Base-by-base conservation (phyloP, 305 asterid genomes). In the Fraxinus dipetala region DNA sequence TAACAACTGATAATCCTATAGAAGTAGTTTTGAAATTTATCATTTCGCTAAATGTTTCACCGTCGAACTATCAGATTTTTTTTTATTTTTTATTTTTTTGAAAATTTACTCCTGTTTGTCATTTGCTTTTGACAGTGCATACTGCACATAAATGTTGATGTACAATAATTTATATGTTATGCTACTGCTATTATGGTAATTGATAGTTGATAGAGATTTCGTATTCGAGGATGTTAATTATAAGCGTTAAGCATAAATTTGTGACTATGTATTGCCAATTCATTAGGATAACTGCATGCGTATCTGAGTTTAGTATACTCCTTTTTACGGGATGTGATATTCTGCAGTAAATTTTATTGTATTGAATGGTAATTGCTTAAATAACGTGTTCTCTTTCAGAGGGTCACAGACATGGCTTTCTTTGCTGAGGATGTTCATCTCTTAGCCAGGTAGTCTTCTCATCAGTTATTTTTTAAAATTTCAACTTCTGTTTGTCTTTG, bases 401-500 rank as follows among this genome's bases (percentile, higher is more conserved):
- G 97, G 92, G 98, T 92, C 81, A 93, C 98, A 5, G 98, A 95
- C 86, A 95, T 95, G 98, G 97, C 96, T 85, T 95, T 95, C 90
- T 95, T 95, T 85, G 98, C 98, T 16, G 97, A 95, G 87, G 98
- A 95, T 90, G 98, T 95, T 85, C 98, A 90, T 87, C 95, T 95
- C 79, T 87, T 93, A 89, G 98, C 98, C 54, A 92, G 98, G 98
- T 94, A 92, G 77, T 11, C 43, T 48, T 76, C 72, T 81, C 9
- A 16, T 74, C 80, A 67, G 75, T 43, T 85, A 28, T 56, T 73
- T 80, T 45, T 82, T 73, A 38, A 43, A 79, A 72, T 67, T 81
- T 31, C 81, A 73, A 70, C 51, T 77, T 74, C 31, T 77, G 9
- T 79, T 79, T 72, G 65, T 70, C 48, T 38, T 83, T 85, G 34